A percentile compares a stretch with the other conserved stretches of the same genome.
phyloP scores from a whole-genome alignment of 2,329 filamentous ascomycete species.

The Cytospora chrysosperma region DNA sequence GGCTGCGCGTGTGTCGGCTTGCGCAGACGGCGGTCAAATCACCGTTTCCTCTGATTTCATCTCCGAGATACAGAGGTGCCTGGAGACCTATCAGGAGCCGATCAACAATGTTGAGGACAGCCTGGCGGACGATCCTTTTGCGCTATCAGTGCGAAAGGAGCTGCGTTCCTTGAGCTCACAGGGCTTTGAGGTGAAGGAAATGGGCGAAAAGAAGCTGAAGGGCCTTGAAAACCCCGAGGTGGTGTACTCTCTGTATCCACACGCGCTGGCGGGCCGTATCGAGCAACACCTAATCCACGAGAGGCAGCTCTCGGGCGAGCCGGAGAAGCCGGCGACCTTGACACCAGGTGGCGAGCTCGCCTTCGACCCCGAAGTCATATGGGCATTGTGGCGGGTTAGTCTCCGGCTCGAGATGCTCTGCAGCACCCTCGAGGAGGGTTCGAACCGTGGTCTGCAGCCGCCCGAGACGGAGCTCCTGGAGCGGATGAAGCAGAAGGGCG shows the following conservation, averaged over 20 bases:
- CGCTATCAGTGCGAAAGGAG: slow-evolving; percentile 80
- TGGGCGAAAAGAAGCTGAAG: slow-evolving; percentile 89
- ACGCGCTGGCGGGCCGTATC: slow-evolving; percentile 78
- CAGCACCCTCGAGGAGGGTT: slow-evolving; percentile 75
- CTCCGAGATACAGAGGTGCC: slow-evolving; percentile 86
- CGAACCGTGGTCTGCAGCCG: slow-evolving; percentile 63
- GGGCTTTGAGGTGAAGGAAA: slow-evolving; percentile 95
- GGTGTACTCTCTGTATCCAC: slow-evolving; percentile 93
- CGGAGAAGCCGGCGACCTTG: slow-evolving; percentile 58
- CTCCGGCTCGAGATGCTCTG: slow-evolving; percentile 91
- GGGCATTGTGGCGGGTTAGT: slow-evolving; percentile 86
- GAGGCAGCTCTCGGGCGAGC: slow-evolving; percentile 38
- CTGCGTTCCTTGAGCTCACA: slow-evolving; percentile 82
- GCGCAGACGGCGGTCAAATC: slow-evolving; percentile 95
- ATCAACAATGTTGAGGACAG: slow-evolving; percentile 73
- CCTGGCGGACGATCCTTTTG: slow-evolving; percentile 71
- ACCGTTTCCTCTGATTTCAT: slow-evolving; percentile 97
- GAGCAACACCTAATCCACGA: slow-evolving; percentile 61
- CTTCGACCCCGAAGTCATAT: slow-evolving; percentile 82
- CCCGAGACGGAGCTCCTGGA: slow-evolving; percentile 85
- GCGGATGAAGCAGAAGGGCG: slow-evolving; percentile 62
- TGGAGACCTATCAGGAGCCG: slow-evolving; percentile 86
- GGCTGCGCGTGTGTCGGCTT: slow-evolving; percentile 86
- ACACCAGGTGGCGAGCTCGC: slow-evolving; percentile 63
- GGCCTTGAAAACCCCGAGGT: slow-evolving; percentile 96